These are phyloP conservation scores for Coelastrella sp. DNA, from an alignment of 139 green algal species.

Conservation along the genomic window DNA sequence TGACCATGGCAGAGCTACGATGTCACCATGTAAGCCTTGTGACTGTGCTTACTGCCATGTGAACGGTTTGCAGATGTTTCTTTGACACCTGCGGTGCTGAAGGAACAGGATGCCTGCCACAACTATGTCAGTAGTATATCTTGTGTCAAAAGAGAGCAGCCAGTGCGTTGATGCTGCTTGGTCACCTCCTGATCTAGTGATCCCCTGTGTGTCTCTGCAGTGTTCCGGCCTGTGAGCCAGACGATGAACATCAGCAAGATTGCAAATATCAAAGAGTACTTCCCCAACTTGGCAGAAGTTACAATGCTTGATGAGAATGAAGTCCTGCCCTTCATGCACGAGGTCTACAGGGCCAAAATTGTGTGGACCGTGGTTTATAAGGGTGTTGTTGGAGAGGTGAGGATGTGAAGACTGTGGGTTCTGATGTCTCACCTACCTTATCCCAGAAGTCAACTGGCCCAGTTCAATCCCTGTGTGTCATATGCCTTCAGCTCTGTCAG, in stretches of 20 bases:
- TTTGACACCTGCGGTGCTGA: not conserved
- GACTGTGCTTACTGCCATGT: not conserved
- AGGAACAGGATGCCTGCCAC: not conserved
- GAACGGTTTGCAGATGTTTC: not conserved
- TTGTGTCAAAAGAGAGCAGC: not conserved
- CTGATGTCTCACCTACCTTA: no score
- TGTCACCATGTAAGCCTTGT: constrained; percentile 27
- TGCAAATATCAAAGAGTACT: constrained; percentile 23
- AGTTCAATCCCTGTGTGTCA: no score
- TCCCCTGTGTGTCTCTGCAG: not conserved
- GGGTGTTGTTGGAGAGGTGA: constrained; percentile 44
- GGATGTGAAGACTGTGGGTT: not conserved
- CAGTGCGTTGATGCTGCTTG: not conserved
- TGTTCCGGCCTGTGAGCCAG: constrained; percentile 27
- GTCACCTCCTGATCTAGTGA: not conserved
- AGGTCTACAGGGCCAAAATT: constrained; percentile 40
- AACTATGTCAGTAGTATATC: not conserved
- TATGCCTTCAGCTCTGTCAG: no score
- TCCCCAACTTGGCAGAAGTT: constrained; percentile 38
- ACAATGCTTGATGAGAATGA: constrained; percentile 28
- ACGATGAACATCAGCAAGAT: constrained; percentile 27
- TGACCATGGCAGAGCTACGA: constrained; percentile 12
- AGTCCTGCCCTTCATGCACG: constrained; percentile 38
- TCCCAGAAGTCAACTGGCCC: no score
- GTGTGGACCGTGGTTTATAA: constrained; percentile 48